Conservation (phyloP, 768 basidiomycete species). For the Tulasnella sp. region DNA sequence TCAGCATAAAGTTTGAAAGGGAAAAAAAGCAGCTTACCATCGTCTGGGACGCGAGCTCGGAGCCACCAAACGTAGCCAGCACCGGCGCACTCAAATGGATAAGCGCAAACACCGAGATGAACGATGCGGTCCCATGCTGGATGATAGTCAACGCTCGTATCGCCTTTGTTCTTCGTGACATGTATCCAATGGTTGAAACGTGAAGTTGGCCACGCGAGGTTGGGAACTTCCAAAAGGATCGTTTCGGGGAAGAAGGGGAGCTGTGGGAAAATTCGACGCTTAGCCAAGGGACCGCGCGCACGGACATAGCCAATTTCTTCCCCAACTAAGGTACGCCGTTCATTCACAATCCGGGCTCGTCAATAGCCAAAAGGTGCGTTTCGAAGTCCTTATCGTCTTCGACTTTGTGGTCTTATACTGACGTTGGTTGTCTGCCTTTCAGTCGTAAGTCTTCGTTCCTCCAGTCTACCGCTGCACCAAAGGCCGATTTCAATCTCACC, state of each 20-base stretch:
- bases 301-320: conserved; percentile 20
- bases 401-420: background rate
- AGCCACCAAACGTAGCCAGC: conserved; percentile 67
- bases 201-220: background rate
- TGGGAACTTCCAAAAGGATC: background rate
- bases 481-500: conserved; percentile 11
- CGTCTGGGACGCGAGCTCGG: conserved; percentile 60
- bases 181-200: background rate
- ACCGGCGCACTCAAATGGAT: conserved; percentile 78
- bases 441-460: background rate
- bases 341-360: conserved; percentile 5
- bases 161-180: background rate
- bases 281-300: conserved; percentile 7
- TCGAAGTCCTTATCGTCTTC: background rate
- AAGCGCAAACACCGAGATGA: conserved; percentile 69
- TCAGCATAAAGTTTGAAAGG: background rate
- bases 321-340: conserved; percentile 15
- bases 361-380: background rate
- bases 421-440: background rate
- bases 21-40: conserved; percentile 53
- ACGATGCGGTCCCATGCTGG: conserved; percentile 63
- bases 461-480: background rate
- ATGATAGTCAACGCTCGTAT: conserved; percentile 18
- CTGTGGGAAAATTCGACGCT: conserved; percentile 21
- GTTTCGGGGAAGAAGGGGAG: background rate